Percentiles rank a stretch among this genome's conserved stretches.
Conservation (phyloP, 345 rosid species). For the Cardiospermum halicacabum region DNA sequence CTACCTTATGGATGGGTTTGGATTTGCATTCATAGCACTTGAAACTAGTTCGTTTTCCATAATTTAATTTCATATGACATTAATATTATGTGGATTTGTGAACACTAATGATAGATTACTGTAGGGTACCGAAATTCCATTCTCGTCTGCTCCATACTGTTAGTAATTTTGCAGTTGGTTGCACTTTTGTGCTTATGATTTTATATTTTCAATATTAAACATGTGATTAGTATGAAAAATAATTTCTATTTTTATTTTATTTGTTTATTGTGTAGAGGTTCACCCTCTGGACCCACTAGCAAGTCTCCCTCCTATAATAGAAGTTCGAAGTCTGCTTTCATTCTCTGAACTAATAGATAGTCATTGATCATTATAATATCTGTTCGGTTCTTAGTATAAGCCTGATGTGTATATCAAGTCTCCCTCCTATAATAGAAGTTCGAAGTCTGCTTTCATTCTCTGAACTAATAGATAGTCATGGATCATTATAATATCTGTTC, state of each 20-base stretch:
- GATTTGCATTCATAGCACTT: background rate
- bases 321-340: conserved; percentile 57
- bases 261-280: conserved; percentile 38
- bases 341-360: background rate
- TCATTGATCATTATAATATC: background rate
- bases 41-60: background rate
- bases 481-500: background rate
- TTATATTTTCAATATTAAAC: background rate
- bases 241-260: too few species aligned
- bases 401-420: background rate
- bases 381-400: background rate
- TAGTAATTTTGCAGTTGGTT: conserved; percentile 25
- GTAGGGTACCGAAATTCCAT: conserved; percentile 40
- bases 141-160: conserved; percentile 21
- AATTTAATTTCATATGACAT: background rate
- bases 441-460: conserved; percentile 39
- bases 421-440: conserved; percentile 70
- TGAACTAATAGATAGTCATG: conserved; percentile 3
- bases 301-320: conserved; percentile 50
- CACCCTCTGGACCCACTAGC: conserved; percentile 49
- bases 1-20: conserved; percentile 1
- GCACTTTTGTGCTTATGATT: conserved; percentile 5
- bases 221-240: background rate
- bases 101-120: conserved; percentile 7
- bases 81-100: background rate